Evolutionary conservation across 2,329 filamentous ascomycete species (phyloP).

Genomic region (Botryotinia convoluta): DNA sequence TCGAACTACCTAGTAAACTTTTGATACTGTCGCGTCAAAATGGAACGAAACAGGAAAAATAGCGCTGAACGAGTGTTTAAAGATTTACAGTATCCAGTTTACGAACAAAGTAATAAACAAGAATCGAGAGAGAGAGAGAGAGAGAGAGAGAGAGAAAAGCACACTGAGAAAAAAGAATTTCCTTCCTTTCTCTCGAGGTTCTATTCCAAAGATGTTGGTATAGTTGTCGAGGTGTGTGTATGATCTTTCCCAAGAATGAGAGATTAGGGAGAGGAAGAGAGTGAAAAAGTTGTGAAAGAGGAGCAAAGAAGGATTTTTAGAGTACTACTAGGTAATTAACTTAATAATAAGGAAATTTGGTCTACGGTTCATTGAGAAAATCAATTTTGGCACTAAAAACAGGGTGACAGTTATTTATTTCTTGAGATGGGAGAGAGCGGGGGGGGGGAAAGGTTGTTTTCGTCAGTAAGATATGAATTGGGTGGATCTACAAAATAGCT

Average conservation of each 20-base stretch:
- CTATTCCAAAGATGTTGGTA: constrained; percentile 1
- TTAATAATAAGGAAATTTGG: not conserved
- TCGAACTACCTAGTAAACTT: constrained; percentile 3
- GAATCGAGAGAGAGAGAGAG: not conserved
- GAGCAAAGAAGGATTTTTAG: not conserved
- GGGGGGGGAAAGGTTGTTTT: constrained; percentile 2
- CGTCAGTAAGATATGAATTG: not conserved
- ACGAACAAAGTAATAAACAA: not conserved
- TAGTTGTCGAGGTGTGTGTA: not conserved
- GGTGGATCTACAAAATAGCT: not conserved
- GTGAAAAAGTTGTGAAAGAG: not conserved
- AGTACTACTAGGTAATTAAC: not conserved
- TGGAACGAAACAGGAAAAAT: not conserved
- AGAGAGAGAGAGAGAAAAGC: not conserved
- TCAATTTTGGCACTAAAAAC: constrained; percentile 7
- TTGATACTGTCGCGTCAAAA: constrained; percentile 10
- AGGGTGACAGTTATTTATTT: not conserved
- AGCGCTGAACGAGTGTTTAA: constrained; percentile 12
- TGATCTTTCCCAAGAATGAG: constrained; percentile 13
- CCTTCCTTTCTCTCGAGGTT: not conserved
- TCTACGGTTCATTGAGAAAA: not conserved
- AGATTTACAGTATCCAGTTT: not conserved
- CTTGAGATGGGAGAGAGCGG: not conserved
- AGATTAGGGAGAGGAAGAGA: constrained; percentile 8
- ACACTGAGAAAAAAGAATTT: not conserved